A percentile compares a stretch with the other conserved stretches of the same genome.
Evolutionary conservation across 805 yeast species (phyloP).

Genomic region (Lachancea nothofagi): DNA sequence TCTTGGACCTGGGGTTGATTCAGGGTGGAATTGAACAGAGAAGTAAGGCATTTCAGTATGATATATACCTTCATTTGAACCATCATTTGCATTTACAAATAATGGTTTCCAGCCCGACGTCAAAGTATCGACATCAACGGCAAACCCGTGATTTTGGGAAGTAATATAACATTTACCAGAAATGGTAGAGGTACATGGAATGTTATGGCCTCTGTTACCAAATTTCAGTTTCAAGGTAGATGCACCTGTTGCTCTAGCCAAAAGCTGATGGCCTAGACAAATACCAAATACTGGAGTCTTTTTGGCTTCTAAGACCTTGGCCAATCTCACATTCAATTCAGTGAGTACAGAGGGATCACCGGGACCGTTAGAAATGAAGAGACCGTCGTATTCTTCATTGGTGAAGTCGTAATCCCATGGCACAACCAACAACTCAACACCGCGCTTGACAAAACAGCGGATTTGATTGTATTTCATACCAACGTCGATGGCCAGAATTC

Average conservation of each 20-base stretch:
- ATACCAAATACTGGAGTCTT: slow-evolving; percentile 94
- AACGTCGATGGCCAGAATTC: slow-evolving; percentile 88
- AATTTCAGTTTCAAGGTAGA: slow-evolving; percentile 85
- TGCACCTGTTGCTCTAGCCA: slow-evolving; percentile 95
- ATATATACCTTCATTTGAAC: slow-evolving; percentile 97
- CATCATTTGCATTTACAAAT: slow-evolving; percentile 93
- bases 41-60: slow-evolving; percentile 82
- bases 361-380: slow-evolving; percentile 96
- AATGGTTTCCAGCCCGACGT: slow-evolving; percentile 83
- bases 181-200: slow-evolving; percentile 84
- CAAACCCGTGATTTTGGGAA: slow-evolving; percentile 98
- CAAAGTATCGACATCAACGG: slow-evolving; percentile 80
- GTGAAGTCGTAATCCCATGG: slow-evolving; percentile 92
- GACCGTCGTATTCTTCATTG: slow-evolving; percentile 82
- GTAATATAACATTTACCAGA: slow-evolving; percentile 98
- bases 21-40: slow-evolving; percentile 99
- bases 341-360: slow-evolving; percentile 94
- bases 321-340: slow-evolving; percentile 56
- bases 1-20: slow-evolving; percentile 98
- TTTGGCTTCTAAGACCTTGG: slow-evolving; percentile 51
- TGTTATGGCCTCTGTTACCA: slow-evolving; percentile 99
- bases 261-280: slow-evolving; percentile 95
- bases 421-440: slow-evolving; percentile 91
- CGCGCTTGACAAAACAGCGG: slow-evolving; percentile 92
- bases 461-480: slow-evolving; percentile 98